Base-by-base conservation (phyloP, 805 yeast genomes). In the Teunomyces pallodes region DNA sequence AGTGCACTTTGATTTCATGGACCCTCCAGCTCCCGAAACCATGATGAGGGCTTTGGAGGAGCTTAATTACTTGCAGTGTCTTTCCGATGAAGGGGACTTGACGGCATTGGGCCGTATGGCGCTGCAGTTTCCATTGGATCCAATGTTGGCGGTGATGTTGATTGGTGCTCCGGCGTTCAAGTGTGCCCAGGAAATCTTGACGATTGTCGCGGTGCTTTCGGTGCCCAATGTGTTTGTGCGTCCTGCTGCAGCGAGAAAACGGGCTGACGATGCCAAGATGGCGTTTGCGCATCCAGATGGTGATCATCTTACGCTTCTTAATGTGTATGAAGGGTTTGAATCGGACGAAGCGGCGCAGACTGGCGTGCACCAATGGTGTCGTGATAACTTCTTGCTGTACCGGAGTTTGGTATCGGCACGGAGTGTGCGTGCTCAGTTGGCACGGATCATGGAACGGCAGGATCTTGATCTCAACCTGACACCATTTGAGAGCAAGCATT, bases 31-130 rank as follows among this genome's bases (percentile, higher is more conserved):
- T 2, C 99, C 99, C 8, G 99, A 92, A 69, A 94, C 99, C 5
- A 94, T 92, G 99, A 94, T 94, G 99, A 80, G 99, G 65, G 98
- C 98, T 0, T 74, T 92, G 53, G 99, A 92, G 67, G 99, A 92
- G 67, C 77, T 92, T 60, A 91, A 94, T 64, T 94, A 90, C 64
- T 74, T 92, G 52, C 84, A 86, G 17, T 94, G 97, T 72, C 77
- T 92, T 46, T 88, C 89, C 56, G 97, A 94, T 64, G 92, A 90
- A 42, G 99, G 98, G 51, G 85, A 86, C 46, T 72, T 92, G 56
- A 94, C 98, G 0, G 80, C 94, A 0, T 73, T 92, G 52, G 99
- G 99, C 50, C 79, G 97, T 58, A 66, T 86, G 60, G 95, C 97
- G 1, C 89, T 97, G 1, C 85, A 86, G 55, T 92, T 94, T 78